phyloP scores from a whole-genome alignment of 2,329 filamentous ascomycete genomes.

The Meredithiella fracta region DNA sequence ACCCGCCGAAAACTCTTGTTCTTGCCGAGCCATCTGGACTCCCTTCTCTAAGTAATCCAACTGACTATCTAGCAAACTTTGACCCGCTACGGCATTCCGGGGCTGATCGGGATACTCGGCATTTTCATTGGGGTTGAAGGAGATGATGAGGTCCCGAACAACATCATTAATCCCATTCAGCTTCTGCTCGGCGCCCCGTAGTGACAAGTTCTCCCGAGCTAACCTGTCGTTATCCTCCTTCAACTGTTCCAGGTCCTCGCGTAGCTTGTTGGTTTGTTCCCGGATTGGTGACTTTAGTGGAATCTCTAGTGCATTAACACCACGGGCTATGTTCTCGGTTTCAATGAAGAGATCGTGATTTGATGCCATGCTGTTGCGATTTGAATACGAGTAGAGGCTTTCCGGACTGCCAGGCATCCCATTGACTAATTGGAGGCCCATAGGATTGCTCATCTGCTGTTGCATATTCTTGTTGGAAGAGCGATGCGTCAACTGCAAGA shows the following conservation, averaged over 20 bases:
- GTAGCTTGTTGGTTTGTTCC: constrained; percentile 35
- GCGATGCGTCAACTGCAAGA: constrained; percentile 79
- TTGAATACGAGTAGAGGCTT: constrained; percentile 54
- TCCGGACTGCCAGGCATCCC: constrained; percentile 60
- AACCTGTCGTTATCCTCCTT: constrained; percentile 30
- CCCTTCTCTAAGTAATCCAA: constrained; percentile 56
- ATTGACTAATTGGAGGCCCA: constrained; percentile 24
- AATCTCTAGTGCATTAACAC: constrained; percentile 36
- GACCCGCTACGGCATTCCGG: constrained; percentile 22
- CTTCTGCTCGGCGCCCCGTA: constrained; percentile 46
- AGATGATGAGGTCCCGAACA: constrained; percentile 49
- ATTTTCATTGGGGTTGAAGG: constrained; percentile 41
- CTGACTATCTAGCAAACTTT: constrained; percentile 35
- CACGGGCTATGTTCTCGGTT: constrained; percentile 32
- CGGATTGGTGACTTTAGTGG: constrained; percentile 41
- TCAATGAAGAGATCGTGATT: constrained; percentile 52
- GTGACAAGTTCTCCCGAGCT: constrained; percentile 29
- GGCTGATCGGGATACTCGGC: constrained; percentile 24
- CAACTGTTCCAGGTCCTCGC: constrained; percentile 30
- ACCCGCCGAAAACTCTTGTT: constrained; percentile 29
- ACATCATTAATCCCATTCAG: constrained; percentile 52
- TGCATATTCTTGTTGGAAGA: constrained; percentile 35
- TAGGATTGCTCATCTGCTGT: constrained; percentile 22
- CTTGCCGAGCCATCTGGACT: constrained; percentile 42
- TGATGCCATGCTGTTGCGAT: constrained; percentile 37